Evolutionary conservation across 768 basidiomycete genomes (phyloP).

Genomic region (Tremella mesenterica): DNA sequence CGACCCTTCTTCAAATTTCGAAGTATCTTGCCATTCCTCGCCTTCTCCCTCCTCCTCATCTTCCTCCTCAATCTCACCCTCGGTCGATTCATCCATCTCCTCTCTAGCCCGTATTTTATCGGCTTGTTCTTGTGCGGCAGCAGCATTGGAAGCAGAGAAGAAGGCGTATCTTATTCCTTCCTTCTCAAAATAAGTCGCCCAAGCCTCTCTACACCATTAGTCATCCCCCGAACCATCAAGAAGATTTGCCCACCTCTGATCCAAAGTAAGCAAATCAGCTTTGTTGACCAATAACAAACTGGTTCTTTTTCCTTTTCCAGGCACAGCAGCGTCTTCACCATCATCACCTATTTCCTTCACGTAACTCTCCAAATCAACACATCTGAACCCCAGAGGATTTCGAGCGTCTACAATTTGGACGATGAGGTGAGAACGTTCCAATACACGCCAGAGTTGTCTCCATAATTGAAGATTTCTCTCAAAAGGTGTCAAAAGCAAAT

Average conservation of each 20-base stretch:
- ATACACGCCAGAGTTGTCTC: constrained; percentile 94
- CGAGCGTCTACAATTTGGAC: constrained; percentile 98
- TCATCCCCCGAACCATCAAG: not conserved
- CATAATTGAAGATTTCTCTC: constrained; percentile 97
- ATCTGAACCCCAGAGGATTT: constrained; percentile 86
- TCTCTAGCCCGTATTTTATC: constrained; percentile 41
- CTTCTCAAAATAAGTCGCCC: constrained; percentile 62
- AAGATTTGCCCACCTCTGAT: constrained; percentile 59
- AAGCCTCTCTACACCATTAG: constrained; percentile 53
- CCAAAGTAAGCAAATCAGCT: constrained; percentile 75
- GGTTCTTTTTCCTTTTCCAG: constrained; percentile 63
- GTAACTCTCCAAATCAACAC: constrained; percentile 85
- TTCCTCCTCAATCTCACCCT: constrained; percentile 64
- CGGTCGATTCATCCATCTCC: constrained; percentile 50
- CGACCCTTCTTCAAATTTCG: constrained; percentile 8
- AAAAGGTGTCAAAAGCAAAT: constrained; percentile 86
- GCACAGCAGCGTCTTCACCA: constrained; percentile 68
- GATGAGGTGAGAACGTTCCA: constrained; percentile 89
- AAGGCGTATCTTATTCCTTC: constrained; percentile 60
- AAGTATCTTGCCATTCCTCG: constrained; percentile 47
- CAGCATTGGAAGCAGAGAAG: constrained; percentile 86
- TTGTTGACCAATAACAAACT: constrained; percentile 88
- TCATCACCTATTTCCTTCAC: constrained; percentile 54
- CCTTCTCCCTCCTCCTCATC: constrained; percentile 47
- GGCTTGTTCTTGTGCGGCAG: constrained; percentile 68